Evolutionary conservation across 176 grass and related monocot species (phyloP).

Genomic region (Chloris gayana): DNA sequence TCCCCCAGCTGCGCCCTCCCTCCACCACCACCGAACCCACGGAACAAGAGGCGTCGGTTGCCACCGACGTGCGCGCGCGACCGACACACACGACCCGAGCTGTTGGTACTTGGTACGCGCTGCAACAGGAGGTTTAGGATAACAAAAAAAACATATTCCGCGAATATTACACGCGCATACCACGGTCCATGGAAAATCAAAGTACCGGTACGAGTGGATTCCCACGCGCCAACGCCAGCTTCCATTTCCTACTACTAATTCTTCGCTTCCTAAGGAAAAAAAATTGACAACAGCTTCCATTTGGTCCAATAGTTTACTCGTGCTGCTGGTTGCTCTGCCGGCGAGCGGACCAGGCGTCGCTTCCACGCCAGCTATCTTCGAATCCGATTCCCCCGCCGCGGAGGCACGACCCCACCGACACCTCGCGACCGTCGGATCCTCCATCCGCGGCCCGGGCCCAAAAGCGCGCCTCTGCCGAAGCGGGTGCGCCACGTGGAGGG

Average conservation of each 20-base stretch:
- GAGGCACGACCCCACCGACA: constrained; percentile 19
- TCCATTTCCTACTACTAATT: too few relatives aligned
- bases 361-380: constrained; percentile 45
- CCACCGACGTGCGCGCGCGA: too few relatives aligned
- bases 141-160: too few relatives aligned
- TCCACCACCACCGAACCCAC: background rate
- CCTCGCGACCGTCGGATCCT: constrained; percentile 20
- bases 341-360: constrained; percentile 24
- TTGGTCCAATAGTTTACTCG: background rate
- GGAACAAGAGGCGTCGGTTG: too few relatives aligned
- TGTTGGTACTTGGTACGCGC: too few relatives aligned
- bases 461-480: rapidly evolving
- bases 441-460: background rate
- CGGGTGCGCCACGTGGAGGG: constrained; percentile 35
- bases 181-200: too few relatives aligned
- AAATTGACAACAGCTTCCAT: background rate
- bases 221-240: too few relatives aligned
- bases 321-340: background rate
- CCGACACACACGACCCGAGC: too few relatives aligned
- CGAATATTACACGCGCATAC: too few relatives aligned
- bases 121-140: too few relatives aligned
- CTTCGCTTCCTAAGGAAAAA: too few relatives aligned
- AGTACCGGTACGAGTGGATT: too few relatives aligned
- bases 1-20: background rate
- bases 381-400: constrained; percentile 22